A percentile compares a stretch with the other conserved stretches of the same genome.
Conservation (phyloP, 192 early-diverging fungal genomes). For the Backusella tarrabulga region DNA sequence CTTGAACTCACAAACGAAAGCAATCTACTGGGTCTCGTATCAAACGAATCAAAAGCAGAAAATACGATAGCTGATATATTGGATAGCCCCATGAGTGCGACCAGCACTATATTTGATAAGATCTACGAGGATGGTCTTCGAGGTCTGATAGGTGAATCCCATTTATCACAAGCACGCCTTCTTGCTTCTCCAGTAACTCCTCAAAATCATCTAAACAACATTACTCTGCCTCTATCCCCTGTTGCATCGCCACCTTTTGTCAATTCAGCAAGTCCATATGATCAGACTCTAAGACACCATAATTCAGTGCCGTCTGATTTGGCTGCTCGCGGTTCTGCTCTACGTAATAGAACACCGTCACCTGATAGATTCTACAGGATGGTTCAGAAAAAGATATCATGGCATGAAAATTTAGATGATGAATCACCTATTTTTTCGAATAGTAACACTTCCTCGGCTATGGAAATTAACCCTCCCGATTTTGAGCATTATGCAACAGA, state of each 20-base stretch:
- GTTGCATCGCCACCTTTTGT: conserved; percentile 2
- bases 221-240: conserved; percentile 4
- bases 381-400: conserved; percentile 31
- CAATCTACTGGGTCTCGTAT: not conserved
- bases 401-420: conserved; percentile 9
- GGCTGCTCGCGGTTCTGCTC: not conserved
- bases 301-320: not conserved
- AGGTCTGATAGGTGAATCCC: conserved; percentile 21
- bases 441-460: not conserved
- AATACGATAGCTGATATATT: conserved; percentile 4
- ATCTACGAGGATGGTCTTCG: conserved; percentile 38
- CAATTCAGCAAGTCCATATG: not conserved
- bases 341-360: conserved; percentile 27
- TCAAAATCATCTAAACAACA: not conserved
- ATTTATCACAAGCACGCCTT: not conserved
- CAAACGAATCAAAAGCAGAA: not conserved
- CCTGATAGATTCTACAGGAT: conserved; percentile 34
- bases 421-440: conserved; percentile 9
- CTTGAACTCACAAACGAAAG: conserved; percentile 6
- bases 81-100: conserved; percentile 25
- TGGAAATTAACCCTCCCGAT: conserved; percentile 9
- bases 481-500: conserved; percentile 29
- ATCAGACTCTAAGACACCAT: not conserved
- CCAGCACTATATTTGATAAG: conserved; percentile 38
- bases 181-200: not conserved